These are phyloP conservation scores for Lathyrus aphaca DNA, from an alignment of 306 rosid species.

Conservation along the genomic window DNA sequence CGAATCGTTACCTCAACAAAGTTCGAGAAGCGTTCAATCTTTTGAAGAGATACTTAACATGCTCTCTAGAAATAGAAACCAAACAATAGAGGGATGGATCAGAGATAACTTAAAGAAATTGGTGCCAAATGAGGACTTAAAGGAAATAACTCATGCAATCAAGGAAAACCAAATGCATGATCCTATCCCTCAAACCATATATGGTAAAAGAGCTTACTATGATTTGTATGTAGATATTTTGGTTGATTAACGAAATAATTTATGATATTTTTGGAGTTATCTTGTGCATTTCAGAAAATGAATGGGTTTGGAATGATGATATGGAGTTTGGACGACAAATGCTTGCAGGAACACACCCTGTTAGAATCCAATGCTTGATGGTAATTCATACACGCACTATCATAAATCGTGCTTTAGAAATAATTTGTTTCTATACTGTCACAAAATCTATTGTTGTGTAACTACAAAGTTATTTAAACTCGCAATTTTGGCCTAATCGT, in stretches of 20 bases:
- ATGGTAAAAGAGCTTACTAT: constrained; percentile 44
- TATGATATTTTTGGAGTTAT: constrained; percentile 11
- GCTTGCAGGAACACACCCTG: constrained; percentile 81
- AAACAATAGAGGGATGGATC: constrained; percentile 48
- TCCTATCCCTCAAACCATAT: constrained; percentile 57
- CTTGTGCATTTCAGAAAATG: constrained; percentile 47
- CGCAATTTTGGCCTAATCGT: background rate
- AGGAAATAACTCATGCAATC: constrained; percentile 45
- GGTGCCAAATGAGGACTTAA: constrained; percentile 44
- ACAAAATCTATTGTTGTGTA: background rate
- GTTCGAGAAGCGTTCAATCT: constrained; percentile 45
- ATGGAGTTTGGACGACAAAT: constrained; percentile 78
- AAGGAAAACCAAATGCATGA: constrained; percentile 38
- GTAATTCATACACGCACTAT: constrained; percentile 38
- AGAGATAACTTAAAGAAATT: constrained; percentile 46
- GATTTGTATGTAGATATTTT: constrained; percentile 12
- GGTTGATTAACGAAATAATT: background rate
- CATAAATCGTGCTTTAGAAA: constrained; percentile 9
- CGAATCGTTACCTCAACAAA: constrained; percentile 29
- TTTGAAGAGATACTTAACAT: constrained; percentile 51
- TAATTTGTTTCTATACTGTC: background rate
- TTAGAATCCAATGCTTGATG: constrained; percentile 55
- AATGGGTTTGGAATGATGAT: constrained; percentile 68
- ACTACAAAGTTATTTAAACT: background rate
- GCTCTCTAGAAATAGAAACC: constrained; percentile 50